Percentiles rank a stretch among this genome's conserved stretches.
These are phyloP conservation scores for Microdochium paspali DNA, from an alignment of 2,329 filamentous ascomycete species.

Conservation along the genomic window DNA sequence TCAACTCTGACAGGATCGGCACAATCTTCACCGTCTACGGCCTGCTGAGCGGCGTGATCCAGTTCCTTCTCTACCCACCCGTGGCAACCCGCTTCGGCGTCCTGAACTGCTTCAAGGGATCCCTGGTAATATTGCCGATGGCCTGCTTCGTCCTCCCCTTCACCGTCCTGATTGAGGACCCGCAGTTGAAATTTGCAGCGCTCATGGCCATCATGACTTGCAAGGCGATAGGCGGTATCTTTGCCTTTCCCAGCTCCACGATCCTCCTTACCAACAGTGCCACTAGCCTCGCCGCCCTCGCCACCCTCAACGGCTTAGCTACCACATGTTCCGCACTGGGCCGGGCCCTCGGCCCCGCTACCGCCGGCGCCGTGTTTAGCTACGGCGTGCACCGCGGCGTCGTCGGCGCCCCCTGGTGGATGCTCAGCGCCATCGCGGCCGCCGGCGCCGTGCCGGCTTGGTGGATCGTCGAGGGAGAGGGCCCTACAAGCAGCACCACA, in stretches of 20 bases:
- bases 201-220: constrained; percentile 60
- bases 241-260: constrained; percentile 81
- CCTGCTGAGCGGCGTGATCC: constrained; percentile 67
- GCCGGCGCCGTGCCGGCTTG: constrained; percentile 64
- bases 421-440: constrained; percentile 53
- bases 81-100: constrained; percentile 66
- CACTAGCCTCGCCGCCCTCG: constrained; percentile 63
- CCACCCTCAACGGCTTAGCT: constrained; percentile 84
- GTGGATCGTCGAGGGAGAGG: constrained; percentile 66
- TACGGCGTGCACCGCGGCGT: constrained; percentile 69
- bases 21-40: constrained; percentile 80
- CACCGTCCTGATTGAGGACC: constrained; percentile 51
- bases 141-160: constrained; percentile 79
- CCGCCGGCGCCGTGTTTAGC: constrained; percentile 64
- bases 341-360: constrained; percentile 67
- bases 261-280: constrained; percentile 89
- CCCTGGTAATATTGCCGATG: constrained; percentile 58
- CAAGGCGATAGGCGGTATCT: constrained; percentile 69
- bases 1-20: constrained; percentile 66
- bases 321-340: constrained; percentile 77
- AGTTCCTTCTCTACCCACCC: constrained; percentile 79
- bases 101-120: constrained; percentile 61
- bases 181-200: constrained; percentile 42
- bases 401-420: constrained; percentile 73
- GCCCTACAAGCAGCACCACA: constrained; percentile 31